A percentile compares a stretch with the other conserved stretches of the same genome.
phyloP scores from a whole-genome alignment of 257 asterid genomes.

The Solanum virginianum region DNA sequence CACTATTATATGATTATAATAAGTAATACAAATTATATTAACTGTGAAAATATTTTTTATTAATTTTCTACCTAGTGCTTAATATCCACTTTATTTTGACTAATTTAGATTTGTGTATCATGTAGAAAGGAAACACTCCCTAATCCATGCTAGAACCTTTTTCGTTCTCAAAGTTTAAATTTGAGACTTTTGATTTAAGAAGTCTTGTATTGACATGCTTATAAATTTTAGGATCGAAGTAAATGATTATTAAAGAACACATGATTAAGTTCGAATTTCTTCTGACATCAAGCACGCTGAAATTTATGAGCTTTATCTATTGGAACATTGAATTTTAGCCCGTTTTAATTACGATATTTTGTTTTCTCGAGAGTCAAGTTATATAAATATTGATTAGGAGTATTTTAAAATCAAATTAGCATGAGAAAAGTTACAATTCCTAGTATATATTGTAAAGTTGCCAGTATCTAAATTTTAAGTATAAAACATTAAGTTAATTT shows the following conservation, averaged over 20 bases:
- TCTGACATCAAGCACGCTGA: neutral
- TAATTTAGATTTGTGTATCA: neutral
- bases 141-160: neutral
- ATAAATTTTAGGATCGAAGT: neutral
- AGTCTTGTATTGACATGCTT: neutral
- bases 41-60: neutral
- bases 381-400: too few relatives aligned
- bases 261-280: neutral
- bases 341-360: too few relatives aligned
- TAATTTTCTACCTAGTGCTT: neutral
- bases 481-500: neutral
- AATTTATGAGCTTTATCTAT: neutral
- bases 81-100: neutral
- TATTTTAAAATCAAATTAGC: too few relatives aligned
- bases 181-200: accelerated
- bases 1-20: neutral
- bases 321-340: neutral
- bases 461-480: too few relatives aligned
- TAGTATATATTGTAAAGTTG: too few relatives aligned
- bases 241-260: neutral
- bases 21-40: neutral
- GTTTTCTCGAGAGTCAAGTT: too few relatives aligned
- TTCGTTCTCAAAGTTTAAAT: neutral
- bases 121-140: neutral
- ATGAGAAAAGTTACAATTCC: too few relatives aligned